phyloP scores from a whole-genome alignment of 208 protist genomes.

The Trichomonas vaginalis region DNA sequence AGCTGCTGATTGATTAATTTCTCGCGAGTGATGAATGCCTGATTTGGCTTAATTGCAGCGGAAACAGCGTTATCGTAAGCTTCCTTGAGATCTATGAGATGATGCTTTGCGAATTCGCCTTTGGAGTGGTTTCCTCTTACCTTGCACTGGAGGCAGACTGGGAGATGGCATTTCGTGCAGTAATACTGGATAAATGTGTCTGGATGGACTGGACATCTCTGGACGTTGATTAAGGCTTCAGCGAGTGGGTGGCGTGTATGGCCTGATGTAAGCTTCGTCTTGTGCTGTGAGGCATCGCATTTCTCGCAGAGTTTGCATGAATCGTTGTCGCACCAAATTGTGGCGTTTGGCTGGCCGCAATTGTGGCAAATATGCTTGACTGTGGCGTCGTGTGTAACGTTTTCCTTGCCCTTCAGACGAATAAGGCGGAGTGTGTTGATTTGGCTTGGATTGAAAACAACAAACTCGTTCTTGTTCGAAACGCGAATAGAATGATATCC shows the following conservation, averaged over 20 bases:
- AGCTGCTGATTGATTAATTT: not conserved
- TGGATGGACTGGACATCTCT: not conserved
- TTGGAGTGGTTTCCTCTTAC: not conserved
- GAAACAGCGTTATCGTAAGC: not conserved
- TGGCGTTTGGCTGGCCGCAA: not conserved
- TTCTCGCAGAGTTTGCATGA: not conserved
- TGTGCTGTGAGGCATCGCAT: not conserved
- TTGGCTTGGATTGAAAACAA: not conserved
- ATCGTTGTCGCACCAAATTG: conserved; percentile 8
- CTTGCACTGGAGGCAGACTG: not conserved
- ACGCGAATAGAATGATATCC: not conserved
- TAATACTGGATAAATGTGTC: not conserved
- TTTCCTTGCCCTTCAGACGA: not conserved
- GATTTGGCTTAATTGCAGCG: not conserved
- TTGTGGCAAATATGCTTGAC: not conserved
- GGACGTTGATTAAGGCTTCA: not conserved
- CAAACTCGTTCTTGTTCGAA: not conserved
- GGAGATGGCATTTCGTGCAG: not conserved
- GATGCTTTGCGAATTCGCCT: not conserved
- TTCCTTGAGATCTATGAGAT: not conserved
- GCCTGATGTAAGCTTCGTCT: not conserved
- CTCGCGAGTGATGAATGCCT: not conserved
- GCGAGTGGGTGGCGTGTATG: not conserved
- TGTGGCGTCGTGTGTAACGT: not conserved
- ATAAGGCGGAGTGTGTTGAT: not conserved